A percentile compares a stretch with the other conserved stretches of the same genome.
Evolutionary conservation across 2,329 filamentous ascomycete species (phyloP).

Genomic region (Sporothrix dimorphospora): DNA sequence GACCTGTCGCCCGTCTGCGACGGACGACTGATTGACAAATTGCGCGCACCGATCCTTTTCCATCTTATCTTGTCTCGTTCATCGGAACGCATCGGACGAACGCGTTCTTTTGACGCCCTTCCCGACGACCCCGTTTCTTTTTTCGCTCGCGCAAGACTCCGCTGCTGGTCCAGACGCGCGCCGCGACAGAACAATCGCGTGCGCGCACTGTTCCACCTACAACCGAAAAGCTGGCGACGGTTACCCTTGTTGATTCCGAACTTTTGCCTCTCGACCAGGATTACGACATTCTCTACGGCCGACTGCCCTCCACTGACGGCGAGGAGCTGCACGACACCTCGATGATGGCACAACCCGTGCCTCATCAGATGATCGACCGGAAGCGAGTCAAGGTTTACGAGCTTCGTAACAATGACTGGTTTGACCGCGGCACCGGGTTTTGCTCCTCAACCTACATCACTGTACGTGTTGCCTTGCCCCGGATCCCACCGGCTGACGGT

Average conservation of each 20-base stretch:
- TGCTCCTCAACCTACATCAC: conserved; percentile 77
- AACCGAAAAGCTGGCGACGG: conserved; percentile 55
- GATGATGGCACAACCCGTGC: conserved; percentile 74
- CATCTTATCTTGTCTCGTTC: neutral
- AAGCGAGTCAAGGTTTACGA: conserved; percentile 98
- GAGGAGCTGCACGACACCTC: conserved; percentile 62
- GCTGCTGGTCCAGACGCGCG: conserved; percentile 37
- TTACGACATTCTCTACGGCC: conserved; percentile 57
- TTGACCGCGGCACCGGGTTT: conserved; percentile 94
- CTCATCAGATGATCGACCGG: conserved; percentile 68
- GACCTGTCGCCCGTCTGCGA: neutral
- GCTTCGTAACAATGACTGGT: conserved; percentile 98
- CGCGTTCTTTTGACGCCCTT: conserved; percentile 1
- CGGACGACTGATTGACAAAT: neutral
- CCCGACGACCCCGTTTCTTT: neutral
- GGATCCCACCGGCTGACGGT: neutral
- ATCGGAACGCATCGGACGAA: neutral
- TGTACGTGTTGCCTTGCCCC: conserved; percentile 55
- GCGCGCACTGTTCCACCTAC: conserved; percentile 36
- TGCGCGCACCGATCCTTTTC: neutral
- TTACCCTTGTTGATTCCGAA: conserved; percentile 57
- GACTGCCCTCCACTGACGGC: conserved; percentile 44
- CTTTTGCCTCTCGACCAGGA: conserved; percentile 65
- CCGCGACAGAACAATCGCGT: conserved; percentile 34
- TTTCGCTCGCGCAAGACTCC: neutral